Evolutionary conservation across 106 monocot species (phyloP).

Genomic region (Dioscorea dumetorum): DNA sequence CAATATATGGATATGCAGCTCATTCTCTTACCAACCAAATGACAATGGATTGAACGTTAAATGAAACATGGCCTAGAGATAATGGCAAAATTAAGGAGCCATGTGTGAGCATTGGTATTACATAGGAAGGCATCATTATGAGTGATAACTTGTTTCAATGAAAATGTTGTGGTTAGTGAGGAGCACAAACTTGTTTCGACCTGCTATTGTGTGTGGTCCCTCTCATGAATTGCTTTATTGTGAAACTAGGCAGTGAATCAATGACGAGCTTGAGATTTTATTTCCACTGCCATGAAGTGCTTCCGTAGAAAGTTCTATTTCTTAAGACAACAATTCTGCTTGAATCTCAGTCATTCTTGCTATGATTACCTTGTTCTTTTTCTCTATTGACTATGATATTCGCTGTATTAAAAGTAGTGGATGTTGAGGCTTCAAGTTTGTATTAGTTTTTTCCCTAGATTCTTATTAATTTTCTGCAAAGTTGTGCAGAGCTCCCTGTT

Average conservation of each 20-base stretch:
- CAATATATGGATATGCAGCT: too few relatives aligned
- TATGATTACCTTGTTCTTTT: background rate
- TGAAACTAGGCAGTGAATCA: too few relatives aligned
- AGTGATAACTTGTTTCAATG: too few relatives aligned
- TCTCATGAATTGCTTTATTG: too few relatives aligned
- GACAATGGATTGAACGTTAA: too few relatives aligned
- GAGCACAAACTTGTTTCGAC: too few relatives aligned
- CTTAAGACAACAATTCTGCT: background rate
- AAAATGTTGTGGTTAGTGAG: too few relatives aligned
- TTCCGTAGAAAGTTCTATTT: background rate
- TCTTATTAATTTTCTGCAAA: background rate
- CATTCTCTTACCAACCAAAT: too few relatives aligned
- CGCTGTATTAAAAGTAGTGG: background rate
- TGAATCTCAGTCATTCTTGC: background rate
- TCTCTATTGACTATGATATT: background rate
- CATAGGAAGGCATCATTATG: background rate
- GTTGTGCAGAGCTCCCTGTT: constrained; percentile 16
- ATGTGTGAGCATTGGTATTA: background rate
- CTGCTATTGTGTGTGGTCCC: too few relatives aligned
- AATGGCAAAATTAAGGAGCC: background rate
- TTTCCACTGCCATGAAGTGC: too few relatives aligned
- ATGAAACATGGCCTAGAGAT: too few relatives aligned
- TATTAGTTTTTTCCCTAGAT: background rate
- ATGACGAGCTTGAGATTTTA: too few relatives aligned
- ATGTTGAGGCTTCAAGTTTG: background rate